Percentiles rank a stretch among this genome's conserved stretches.
These are phyloP conservation scores for Raphidocelis subcapitata DNA, from an alignment of 139 green algal genomes.

Conservation along the genomic window DNA sequence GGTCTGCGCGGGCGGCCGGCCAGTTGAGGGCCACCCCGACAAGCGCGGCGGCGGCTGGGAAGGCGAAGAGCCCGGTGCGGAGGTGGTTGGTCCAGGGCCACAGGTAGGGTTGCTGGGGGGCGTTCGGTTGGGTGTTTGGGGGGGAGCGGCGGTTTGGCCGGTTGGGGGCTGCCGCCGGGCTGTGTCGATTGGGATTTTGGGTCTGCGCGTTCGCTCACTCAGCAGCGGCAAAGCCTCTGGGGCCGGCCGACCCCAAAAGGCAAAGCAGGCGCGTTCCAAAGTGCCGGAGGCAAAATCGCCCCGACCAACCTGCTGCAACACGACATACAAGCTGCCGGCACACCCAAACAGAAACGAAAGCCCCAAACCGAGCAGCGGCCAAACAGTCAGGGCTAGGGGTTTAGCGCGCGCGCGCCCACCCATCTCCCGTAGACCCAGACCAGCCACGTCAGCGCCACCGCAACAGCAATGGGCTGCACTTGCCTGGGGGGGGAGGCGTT, in stretches of 20 bases:
- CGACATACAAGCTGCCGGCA: too few species aligned
- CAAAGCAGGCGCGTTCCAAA: too few species aligned
- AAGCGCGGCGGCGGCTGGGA: slow-evolving; percentile 32
- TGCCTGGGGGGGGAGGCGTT: too few species aligned
- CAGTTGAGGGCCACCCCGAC: slow-evolving; percentile 28
- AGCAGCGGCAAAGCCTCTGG: background rate
- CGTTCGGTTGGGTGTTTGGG: too few species aligned
- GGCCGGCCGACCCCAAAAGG: too few species aligned
- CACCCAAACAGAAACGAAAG: too few species aligned
- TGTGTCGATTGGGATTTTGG: background rate
- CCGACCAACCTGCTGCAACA: too few species aligned
- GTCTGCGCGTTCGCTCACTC: background rate
- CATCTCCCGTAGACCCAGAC: slow-evolving; percentile 38
- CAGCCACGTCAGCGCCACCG: slow-evolving; percentile 17
- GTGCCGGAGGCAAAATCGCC: too few species aligned
- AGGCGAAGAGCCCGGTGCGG: slow-evolving; percentile 35
- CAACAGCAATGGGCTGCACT: too few species aligned
- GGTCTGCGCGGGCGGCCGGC: background rate
- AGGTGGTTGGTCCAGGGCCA: slow-evolving; percentile 48
- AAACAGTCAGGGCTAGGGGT: background rate
- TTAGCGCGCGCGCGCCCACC: background rate
- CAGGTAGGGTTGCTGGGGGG: slow-evolving; percentile 40
- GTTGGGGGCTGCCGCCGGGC: background rate
- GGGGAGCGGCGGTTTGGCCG: background rate
- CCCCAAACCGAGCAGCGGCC: too few species aligned